These are phyloP conservation scores for Hyaloscypha finlandica DNA, from an alignment of 495 filamentous ascomycete genomes.

Conservation along the genomic window DNA sequence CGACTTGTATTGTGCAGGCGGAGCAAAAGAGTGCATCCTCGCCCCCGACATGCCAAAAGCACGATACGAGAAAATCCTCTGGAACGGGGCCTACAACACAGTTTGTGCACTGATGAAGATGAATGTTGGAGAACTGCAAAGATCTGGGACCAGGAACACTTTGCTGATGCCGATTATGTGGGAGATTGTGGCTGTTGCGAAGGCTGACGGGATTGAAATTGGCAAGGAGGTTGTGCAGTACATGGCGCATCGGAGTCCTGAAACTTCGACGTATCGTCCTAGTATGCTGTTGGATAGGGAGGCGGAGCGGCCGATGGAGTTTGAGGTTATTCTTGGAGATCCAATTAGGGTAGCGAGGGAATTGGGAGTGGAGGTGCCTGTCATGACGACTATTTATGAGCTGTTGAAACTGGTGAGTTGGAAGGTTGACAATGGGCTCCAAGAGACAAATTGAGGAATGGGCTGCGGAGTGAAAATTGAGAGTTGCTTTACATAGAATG, in stretches of 20 bases:
- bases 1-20: constrained; percentile 38
- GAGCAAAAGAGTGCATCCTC: constrained; percentile 34
- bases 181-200: constrained; percentile 9
- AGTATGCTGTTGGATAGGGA: constrained; percentile 55
- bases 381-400: constrained; percentile 46
- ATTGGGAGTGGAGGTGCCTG: constrained; percentile 44
- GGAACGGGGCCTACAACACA: constrained; percentile 48
- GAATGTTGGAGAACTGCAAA: constrained; percentile 39
- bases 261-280: constrained; percentile 52
- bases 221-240: constrained; percentile 53
- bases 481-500: too few relatives aligned
- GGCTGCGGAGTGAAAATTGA: too few relatives aligned
- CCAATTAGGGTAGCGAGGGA: constrained; percentile 47
- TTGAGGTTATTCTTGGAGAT: constrained; percentile 55
- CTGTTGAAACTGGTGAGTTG: constrained; percentile 39
- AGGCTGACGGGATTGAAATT: constrained; percentile 38
- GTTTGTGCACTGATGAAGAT: constrained; percentile 47
- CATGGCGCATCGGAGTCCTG: constrained; percentile 38
- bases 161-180: constrained; percentile 7
- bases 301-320: constrained; percentile 48
- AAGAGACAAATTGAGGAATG: too few relatives aligned
- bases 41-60: constrained; percentile 37
- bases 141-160: constrained; percentile 10
- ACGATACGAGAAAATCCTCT: constrained; percentile 52
- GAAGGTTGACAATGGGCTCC: constrained; percentile 15